phyloP scores from a whole-genome alignment of 495 filamentous ascomycete species.

The Tuber melanosporum region DNA sequence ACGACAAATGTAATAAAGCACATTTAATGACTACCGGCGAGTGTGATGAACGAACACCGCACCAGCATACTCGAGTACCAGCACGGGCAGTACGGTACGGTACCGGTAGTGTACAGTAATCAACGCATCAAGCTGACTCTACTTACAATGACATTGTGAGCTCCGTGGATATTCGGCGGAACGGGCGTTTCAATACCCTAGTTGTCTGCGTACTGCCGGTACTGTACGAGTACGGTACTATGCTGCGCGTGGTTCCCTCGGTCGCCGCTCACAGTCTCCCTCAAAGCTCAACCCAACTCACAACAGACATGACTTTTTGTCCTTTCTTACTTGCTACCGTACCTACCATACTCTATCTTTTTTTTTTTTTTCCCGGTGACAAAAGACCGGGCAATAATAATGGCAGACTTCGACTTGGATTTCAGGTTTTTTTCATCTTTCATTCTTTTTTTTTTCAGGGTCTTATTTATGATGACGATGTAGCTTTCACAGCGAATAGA shows the following conservation, averaged over 20 bases:
- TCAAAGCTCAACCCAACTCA: not conserved
- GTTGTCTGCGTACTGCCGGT: not conserved
- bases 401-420: not conserved
- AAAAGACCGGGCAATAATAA: not conserved
- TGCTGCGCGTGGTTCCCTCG: not conserved
- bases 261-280: conserved; percentile 1
- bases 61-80: not conserved
- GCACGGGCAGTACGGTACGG: not conserved
- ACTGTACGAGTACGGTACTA: not conserved
- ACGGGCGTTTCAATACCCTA: not conserved
- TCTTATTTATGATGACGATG: not conserved
- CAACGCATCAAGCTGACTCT: not conserved
- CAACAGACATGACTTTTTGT: not conserved
- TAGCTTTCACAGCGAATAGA: not conserved
- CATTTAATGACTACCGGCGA: not conserved
- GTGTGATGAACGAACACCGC: not conserved
- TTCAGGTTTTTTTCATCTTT: not conserved
- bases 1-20: not conserved
- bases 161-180: not conserved
- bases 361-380: not conserved
- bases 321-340: not conserved
- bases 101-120: not conserved
- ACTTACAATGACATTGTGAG: not conserved
- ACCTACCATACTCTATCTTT: not conserved
- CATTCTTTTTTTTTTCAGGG: not conserved